Base-by-base conservation (phyloP, 495 filamentous ascomycete species). In the Polyplosphaeria fusca region DNA sequence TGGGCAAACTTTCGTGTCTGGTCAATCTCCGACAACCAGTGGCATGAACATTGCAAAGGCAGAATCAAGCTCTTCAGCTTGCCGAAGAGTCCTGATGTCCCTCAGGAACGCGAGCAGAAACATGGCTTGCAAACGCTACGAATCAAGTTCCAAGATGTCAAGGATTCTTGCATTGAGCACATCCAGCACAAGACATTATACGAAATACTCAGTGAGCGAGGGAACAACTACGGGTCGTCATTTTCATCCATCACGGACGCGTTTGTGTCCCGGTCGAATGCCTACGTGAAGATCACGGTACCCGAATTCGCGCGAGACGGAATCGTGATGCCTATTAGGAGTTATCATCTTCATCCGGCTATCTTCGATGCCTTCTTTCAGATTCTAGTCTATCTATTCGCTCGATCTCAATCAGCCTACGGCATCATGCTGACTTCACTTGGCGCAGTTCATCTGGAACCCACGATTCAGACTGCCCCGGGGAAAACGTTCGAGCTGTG, bases 321-420 rank as follows among this genome's bases (percentile, higher is more conserved):
- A 18, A 46, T 27, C 46, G 22, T 5, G 18, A 14, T 49, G 5
- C 46, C 11, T 37, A 27, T 11, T 19, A 11, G 4, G n/a, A 7
- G 46, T 14, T 35, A 37, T 19, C 32, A n/a, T 5, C 5, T 42
- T 13, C 39, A 42, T 18, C 39, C 39, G 9, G 39, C 39, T 11
- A 12, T 42, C 5, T 42, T 49, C 20, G 46, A 49, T 49, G 24
- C 46, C n/a, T 19, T 49, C 11, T n/a, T 49, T 11, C 46, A 49
- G 20, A 9, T 49, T 13, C 11, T 20, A 4, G 11, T 49, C 4
- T 38, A 19, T 5, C 28, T 49, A 14, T 49, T 19, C 23, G 5
- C 13, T 11, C 5, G 46, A 37, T 22, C 19, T 23, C 5, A 19
- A 7, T 23, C 9, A 23, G 5, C 11, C 18, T 23, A 26, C 4